Base-by-base conservation (phyloP, 352 stramenopile species). In the Phytophthora europaea region DNA sequence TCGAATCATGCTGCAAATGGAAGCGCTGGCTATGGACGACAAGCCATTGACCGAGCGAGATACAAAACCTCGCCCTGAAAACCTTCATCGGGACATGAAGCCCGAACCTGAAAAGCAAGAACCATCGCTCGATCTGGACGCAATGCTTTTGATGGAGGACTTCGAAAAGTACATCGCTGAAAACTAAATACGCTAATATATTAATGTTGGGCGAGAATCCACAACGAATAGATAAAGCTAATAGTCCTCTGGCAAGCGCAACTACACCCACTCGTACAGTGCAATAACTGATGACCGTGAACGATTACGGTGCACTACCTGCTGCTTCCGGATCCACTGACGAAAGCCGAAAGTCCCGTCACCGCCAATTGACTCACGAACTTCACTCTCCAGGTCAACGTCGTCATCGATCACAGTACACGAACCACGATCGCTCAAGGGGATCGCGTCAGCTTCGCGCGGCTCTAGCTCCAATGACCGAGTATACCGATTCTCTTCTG, bases 291-390 rank as follows among this genome's bases (percentile, higher is more conserved):
- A 80, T 26, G 88, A 94, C 12, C 87, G 79, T 2, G 88, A 94
- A 7, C 88, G 86, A 70, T 93, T 87, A 23, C 87, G 83, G 58
- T 94, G 87, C 10, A 95, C 88, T 2, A 95, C 84, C 64, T 94
- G 90, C 55, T 94, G 89, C 75, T 92, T 95, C 22, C 87, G 83
- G 62, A 95, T 86, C 89, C 87, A 94, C 63, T 94, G 87, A 16
- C 89, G 85, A 45, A 94, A 89, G 6, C 87, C 89, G 45, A 94
- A 94, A 0, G 82, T 95, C 9, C 88, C 87, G 40, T 94, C 87
- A 10, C 74, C 75, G 6, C 89, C 89, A 36, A 94, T 93, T 23
- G 87, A 94, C 56, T 88, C 89, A 26, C 87, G 84, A 26, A 94
- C 87, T 80, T 95, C 86, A 64, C 53, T 93, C 67, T 93, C 86